Evolutionary conservation across 2,329 filamentous ascomycete genomes (phyloP), one percentile per base, ranked within the genome.

Genomic region (Aspergillus japonicus): DNA sequence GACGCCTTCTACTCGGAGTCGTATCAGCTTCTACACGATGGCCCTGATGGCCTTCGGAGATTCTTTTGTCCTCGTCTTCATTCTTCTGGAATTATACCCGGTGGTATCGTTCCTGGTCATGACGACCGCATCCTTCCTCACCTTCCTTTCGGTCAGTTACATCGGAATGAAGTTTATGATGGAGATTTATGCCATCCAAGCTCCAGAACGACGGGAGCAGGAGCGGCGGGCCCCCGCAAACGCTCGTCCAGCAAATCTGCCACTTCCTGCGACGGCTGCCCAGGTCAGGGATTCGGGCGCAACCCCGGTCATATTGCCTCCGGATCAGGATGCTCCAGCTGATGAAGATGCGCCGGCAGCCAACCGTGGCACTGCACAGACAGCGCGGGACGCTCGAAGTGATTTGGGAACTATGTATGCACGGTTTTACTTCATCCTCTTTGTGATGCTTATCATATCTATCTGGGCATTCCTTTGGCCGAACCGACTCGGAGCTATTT

Each of bases 151-250:
- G 16, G 83, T 87, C 24, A 82, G 83, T 59, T 85, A 85, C 69
- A 84, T 87, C 58, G 85, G 85, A 33, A 86, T 88, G 77, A 83
- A 85, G 55, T 88, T 89, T 64, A 77, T 88, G 68, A 84, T 87
- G 77, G 85, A 88, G 56, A 85, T 89, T n/a, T 88, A 85, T 86
- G 80, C 81, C 21, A 83, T 87, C 2, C 86, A 88, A 68, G 82
- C 73, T 12, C 76, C 76, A 14, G 76, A 78, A 62, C 68, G 76
- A 60, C 71, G 74, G 49, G 74, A 77, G 47, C 66, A 67, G 57
- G 71, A 71, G 50, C 74, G 72, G 54, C 65, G 65, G 12, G 53
- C 64, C 33, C 64, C 73, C 48, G 58, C 72, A 14, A 67, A 71
- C 21, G 66, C 74, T 12, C 72, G 69, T 8, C 67, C 71, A 29